These are phyloP conservation scores for Cyberlindnera xishuangbannaensis DNA, from an alignment of 805 yeast species.

Conservation along the genomic window DNA sequence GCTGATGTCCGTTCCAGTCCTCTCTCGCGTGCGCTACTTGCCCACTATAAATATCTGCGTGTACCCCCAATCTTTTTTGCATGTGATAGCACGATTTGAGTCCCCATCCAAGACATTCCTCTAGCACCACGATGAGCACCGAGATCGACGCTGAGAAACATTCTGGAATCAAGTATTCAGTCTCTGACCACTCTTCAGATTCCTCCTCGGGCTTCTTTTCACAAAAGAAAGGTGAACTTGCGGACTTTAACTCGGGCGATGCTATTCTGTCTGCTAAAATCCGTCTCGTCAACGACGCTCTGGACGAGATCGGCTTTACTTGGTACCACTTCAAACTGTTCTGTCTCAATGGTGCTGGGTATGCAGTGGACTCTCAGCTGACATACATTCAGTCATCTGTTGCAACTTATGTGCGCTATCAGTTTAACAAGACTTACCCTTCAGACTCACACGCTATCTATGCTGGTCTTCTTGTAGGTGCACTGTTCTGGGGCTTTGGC, in stretches of 20 bases:
- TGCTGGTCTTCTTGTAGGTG: conserved; percentile 43
- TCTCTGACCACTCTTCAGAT: background rate
- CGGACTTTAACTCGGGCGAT: conserved; percentile 25
- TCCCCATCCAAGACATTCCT: too few species aligned
- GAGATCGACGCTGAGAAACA: conserved; percentile 4
- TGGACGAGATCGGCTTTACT: conserved; percentile 58
- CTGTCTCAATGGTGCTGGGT: conserved; percentile 45
- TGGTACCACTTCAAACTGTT: conserved; percentile 43
- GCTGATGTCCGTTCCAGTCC: too few species aligned
- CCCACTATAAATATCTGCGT: too few species aligned
- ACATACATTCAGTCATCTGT: conserved; percentile 41
- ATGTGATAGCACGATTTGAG: too few species aligned
- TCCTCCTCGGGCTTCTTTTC: conserved; percentile 2
- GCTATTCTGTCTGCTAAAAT: conserved; percentile 28
- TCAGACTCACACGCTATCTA: conserved; percentile 38
- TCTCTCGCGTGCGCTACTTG: too few species aligned
- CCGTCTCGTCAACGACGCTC: conserved; percentile 41
- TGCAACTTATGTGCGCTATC: conserved; percentile 38
- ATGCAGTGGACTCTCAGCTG: conserved; percentile 44
- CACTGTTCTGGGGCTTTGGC: conserved; percentile 45
- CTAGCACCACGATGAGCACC: background rate
- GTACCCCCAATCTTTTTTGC: too few species aligned
- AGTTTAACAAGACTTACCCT: conserved; percentile 39
- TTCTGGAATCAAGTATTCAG: too few species aligned
- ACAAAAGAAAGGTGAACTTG: conserved; percentile 12